Percentiles rank a stretch among this genome's conserved stretches.
phyloP scores from a whole-genome alignment of 306 rosid genomes.

The Ormosia emarginata region DNA sequence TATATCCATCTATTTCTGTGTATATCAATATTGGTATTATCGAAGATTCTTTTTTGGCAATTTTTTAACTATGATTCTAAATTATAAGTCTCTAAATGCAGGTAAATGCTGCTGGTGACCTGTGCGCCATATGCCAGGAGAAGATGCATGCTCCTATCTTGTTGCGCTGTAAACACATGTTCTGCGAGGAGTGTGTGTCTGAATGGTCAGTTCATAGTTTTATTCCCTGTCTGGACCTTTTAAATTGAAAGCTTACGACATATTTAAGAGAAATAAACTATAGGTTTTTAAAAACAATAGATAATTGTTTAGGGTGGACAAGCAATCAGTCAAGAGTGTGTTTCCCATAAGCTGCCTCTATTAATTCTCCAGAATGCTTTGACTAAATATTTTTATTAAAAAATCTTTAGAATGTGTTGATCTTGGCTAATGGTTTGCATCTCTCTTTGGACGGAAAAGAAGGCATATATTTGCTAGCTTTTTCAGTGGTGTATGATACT shows the following conservation, averaged over 20 bases:
- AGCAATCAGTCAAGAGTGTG: background rate
- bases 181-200: slow-evolving; percentile 93
- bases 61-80: background rate
- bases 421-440: background rate
- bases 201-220: slow-evolving; percentile 71
- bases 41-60: background rate
- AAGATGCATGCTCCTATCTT: slow-evolving; percentile 80
- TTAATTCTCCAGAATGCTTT: background rate
- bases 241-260: background rate
- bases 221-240: slow-evolving; percentile 9
- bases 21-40: background rate
- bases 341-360: background rate
- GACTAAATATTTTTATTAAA: background rate
- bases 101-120: slow-evolving; percentile 82
- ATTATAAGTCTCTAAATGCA: slow-evolving; percentile 38
- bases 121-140: slow-evolving; percentile 96
- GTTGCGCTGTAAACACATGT: slow-evolving; percentile 83
- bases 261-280: slow-evolving; percentile 10
- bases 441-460: background rate
- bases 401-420: background rate
- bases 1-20: too few species aligned
- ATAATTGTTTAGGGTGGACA: background rate
- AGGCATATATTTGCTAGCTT: background rate
- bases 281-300: background rate
- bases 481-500: background rate